phyloP scores from a whole-genome alignment of 495 filamentous ascomycete species.

The Jackrogersella minutella region DNA sequence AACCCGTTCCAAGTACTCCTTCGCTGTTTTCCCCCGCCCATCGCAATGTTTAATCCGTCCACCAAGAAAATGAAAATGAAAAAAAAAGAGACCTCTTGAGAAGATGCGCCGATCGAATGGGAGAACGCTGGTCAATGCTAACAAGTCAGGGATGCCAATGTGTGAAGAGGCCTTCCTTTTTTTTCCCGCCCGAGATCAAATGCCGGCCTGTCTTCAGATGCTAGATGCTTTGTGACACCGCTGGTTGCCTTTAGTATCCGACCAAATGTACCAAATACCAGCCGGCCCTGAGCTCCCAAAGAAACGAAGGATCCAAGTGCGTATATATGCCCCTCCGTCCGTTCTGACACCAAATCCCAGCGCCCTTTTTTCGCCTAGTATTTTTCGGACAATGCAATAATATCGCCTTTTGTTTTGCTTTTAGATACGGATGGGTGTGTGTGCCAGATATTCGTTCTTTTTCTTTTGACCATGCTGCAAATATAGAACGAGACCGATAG shows the following conservation, averaged over 20 bases:
- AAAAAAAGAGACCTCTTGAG: constrained; percentile 20
- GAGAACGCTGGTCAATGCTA: constrained; percentile 42
- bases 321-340: constrained; percentile 32
- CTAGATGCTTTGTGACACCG: constrained; percentile 38
- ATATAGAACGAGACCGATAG: constrained; percentile 33
- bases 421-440: constrained; percentile 16
- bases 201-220: constrained; percentile 35
- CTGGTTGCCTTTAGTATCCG: constrained; percentile 35
- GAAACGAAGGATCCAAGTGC: constrained; percentile 40
- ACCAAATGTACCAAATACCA: constrained; percentile 40
- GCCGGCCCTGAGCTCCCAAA: constrained; percentile 36
- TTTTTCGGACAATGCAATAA: constrained; percentile 34
- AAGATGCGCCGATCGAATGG: constrained; percentile 37
- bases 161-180: constrained; percentile 22
- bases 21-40: constrained; percentile 35
- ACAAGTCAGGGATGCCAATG: constrained; percentile 40
- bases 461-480: constrained; percentile 37
- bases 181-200: constrained; percentile 27
- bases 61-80: constrained; percentile 11
- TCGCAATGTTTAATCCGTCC: constrained; percentile 18
- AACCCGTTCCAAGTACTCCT: constrained; percentile 35
- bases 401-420: constrained; percentile 37
- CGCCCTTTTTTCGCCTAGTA: constrained; percentile 30
- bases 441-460: constrained; percentile 27
- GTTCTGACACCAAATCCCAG: constrained; percentile 20